Base-by-base conservation (phyloP, 108 stramenopile genomes). In the Cyclotella atomus region DNA sequence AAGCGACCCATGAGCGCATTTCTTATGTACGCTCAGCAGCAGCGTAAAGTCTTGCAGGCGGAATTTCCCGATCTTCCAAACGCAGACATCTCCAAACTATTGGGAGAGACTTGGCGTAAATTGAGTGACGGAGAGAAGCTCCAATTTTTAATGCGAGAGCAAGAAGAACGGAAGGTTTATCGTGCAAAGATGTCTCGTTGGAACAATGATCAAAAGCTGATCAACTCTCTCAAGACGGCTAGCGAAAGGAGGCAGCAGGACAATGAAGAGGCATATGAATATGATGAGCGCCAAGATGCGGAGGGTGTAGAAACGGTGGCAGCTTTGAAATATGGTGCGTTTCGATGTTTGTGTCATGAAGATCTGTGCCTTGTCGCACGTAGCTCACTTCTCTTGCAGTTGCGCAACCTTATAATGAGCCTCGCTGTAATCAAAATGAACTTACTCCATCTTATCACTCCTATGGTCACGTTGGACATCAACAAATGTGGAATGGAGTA, bases 11-110 rank as follows among this genome's bases (percentile, higher is more conserved):
- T 82, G 81, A 61, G 27, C 23, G 81, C 81, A 0, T 82, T 82
- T 45, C 54, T 41, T 28, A 82, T 65, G 81, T 77, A 62, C 44
- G 70, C 76, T 28, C 73, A 77, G 35, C 61, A 36, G 7, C 65
- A 73, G 24, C 63, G 75, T 2, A 36, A 62, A 20, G 19, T 36
- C 8, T 63, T 77, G 1, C 70, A 77, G 32, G 32, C 43, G 1
- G 81, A 82, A 9, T 77, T 76, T 50, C 79, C 79, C 0, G 79
- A 75, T 20, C 55, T 75, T 59, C 68, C 69, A 24, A 81, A 81
- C 52, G 49, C 79, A 23, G 79, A 81, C 27, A 81, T 81, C 25
- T 76, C 74, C 45, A 68, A 69, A 9, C 52, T 81, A 53, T 29
- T 81, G 14, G 79, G 79, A 1, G 79, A 81, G 50, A 65, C 27